These are phyloP conservation scores for Plantago major DNA, from an alignment of 257 asterid genomes.

Conservation along the genomic window DNA sequence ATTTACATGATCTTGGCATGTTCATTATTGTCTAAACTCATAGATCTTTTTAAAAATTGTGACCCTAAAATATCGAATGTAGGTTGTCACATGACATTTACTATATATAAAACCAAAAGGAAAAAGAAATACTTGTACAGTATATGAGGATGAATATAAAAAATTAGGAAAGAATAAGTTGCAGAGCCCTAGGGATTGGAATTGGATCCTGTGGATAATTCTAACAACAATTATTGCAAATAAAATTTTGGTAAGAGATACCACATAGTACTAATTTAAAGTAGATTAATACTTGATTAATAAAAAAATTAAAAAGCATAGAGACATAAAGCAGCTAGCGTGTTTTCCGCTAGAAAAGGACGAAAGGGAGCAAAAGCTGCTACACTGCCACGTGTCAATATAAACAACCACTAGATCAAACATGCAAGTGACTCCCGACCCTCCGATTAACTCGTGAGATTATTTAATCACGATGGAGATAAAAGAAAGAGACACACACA, in stretches of 20 bases:
- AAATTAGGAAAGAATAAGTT: background rate
- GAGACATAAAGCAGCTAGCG: constrained; percentile 86
- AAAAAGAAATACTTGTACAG: too few species aligned
- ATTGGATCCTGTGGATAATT: constrained; percentile 19
- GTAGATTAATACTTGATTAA: background rate
- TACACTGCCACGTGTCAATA: constrained; percentile 37
- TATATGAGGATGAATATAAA: background rate
- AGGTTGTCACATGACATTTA: too few species aligned
- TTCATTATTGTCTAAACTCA: too few species aligned
- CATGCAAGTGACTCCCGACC: constrained; percentile 29
- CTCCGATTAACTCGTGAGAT: constrained; percentile 21
- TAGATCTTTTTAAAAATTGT: too few species aligned
- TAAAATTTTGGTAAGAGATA: constrained; percentile 11
- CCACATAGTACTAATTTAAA: background rate
- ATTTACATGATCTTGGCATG: too few species aligned
- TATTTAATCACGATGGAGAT: background rate
- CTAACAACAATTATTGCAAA: constrained; percentile 7
- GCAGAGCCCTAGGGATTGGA: constrained; percentile 14
- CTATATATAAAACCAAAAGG: too few species aligned
- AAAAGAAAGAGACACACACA: background rate
- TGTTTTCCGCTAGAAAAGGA: constrained; percentile 62
- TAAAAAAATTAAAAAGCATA: constrained; percentile 19
- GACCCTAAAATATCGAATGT: too few species aligned
- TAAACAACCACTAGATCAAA: constrained; percentile 25
- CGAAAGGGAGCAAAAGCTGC: constrained; percentile 46